These are phyloP conservation scores for Aureobasidium sp. DNA, from an alignment of 2,329 filamentous ascomycete genomes.

Conservation along the genomic window DNA sequence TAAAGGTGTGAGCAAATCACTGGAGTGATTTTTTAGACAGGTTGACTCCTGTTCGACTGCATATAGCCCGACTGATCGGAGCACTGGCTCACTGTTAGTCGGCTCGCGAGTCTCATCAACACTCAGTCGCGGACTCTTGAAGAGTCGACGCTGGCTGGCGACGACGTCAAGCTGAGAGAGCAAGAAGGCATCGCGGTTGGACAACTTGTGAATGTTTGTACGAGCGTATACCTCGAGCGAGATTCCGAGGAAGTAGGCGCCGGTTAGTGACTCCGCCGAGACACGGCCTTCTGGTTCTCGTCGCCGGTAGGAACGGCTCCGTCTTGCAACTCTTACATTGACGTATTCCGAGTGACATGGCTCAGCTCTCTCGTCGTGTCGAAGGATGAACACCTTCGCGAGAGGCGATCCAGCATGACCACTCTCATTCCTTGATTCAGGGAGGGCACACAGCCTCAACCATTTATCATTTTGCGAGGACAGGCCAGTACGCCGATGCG, in stretches of 20 bases:
- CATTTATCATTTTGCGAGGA: not conserved
- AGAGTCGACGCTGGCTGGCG: not conserved
- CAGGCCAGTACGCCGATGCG: not conserved
- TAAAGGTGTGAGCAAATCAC: slow-evolving; percentile 9
- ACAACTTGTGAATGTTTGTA: not conserved
- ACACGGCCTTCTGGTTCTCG: not conserved
- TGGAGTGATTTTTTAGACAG: slow-evolving; percentile 9
- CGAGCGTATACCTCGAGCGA: not conserved
- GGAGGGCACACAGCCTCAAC: not conserved
- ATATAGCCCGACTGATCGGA: not conserved
- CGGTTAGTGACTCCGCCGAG: not conserved
- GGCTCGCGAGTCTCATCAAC: not conserved
- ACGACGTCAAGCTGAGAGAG: too few relatives aligned
- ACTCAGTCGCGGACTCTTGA: not conserved
- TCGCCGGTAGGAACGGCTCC: not conserved
- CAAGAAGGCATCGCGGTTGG: not conserved
- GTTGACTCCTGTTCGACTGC: slow-evolving; percentile 6
- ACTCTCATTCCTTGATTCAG: not conserved
- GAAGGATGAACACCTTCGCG: not conserved
- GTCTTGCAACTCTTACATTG: not conserved
- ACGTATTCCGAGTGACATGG: not conserved
- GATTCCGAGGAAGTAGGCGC: not conserved
- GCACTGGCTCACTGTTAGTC: not conserved
- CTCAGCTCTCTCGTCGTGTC: not conserved
- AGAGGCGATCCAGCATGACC: not conserved